Conservation (phyloP, 345 rosid genomes). For the Hirschfeldia incana region DNA sequence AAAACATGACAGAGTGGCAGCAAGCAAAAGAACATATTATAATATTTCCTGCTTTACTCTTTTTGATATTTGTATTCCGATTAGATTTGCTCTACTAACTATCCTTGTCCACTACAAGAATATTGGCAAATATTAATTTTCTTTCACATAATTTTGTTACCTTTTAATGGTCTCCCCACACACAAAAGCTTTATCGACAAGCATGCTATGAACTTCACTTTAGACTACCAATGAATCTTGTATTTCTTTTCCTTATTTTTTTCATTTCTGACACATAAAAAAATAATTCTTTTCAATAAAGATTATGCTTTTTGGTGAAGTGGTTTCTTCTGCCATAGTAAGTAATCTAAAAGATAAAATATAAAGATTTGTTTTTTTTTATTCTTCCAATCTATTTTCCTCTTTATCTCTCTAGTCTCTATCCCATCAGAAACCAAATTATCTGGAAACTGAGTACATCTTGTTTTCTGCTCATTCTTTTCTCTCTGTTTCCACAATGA, state of each 20-base stretch:
- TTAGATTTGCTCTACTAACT: slow-evolving; percentile 32
- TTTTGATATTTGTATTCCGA: neutral
- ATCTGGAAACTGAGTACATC: slow-evolving; percentile 38
- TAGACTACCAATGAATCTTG: slow-evolving; percentile 45
- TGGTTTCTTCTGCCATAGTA: slow-evolving; percentile 55
- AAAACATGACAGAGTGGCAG: slow-evolving; percentile 38
- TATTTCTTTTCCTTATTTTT: neutral
- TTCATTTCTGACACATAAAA: slow-evolving; percentile 47
- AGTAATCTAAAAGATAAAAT: slow-evolving; percentile 32
- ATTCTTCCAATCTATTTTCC: slow-evolving; percentile 5
- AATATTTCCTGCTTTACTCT: slow-evolving; percentile 31
- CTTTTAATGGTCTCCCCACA: slow-evolving; percentile 42
- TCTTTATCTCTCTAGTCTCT: slow-evolving; percentile 24
- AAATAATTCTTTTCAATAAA: neutral
- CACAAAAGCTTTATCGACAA: slow-evolving; percentile 47
- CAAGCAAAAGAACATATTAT: slow-evolving; percentile 36
- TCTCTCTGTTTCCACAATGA: slow-evolving; percentile 39
- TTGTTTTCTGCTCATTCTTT: slow-evolving; percentile 40
- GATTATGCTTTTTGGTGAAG: slow-evolving; percentile 44
- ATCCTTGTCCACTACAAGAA: slow-evolving; percentile 29
- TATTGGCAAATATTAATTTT: slow-evolving; percentile 27
- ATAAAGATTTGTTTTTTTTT: slow-evolving; percentile 16
- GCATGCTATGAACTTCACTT: slow-evolving; percentile 58
- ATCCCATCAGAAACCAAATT: slow-evolving; percentile 33
- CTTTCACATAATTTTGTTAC: slow-evolving; percentile 29